Evolutionary conservation across 2,329 filamentous ascomycete genomes (phyloP), one percentile per base, ranked within the genome.

Genomic region (Passalora sequoiae): DNA sequence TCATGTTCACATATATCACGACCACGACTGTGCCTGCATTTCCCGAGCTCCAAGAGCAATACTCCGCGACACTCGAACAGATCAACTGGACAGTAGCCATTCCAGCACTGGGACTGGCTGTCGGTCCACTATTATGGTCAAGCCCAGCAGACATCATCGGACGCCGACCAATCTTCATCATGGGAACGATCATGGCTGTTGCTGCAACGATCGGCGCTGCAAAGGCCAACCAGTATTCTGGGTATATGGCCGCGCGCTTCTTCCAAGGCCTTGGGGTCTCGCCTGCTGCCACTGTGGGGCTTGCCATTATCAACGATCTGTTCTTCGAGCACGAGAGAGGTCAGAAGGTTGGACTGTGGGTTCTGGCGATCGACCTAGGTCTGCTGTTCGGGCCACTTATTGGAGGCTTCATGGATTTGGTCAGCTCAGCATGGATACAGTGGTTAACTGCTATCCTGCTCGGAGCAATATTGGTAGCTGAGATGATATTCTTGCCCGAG

Each of bases 1-100:
- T 51, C 37, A 46, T 51, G 43, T 51, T 51, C 49, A 51, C 49
- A 1, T 51, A 49, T 33, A 39, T 51, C 17, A 51, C 49, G n/a
- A 51, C 49, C 13, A 51, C 46, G 5, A 51, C 49, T 6, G 49
- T 51, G 3, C 49, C 49, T 10, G 38, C 49, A 4, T 51, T 51
- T 15, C 46, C 46, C 21, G 46, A 40, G 21, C 29, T 51, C 6
- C 49, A 51, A 15, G 43, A 38, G 4, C 49, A 46, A 33, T 51
- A 37, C 40, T 27, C 39, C 37, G 49, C 46, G 4, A 40, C 49
- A 1, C 40, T 49, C 15, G 49, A 48, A 19, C 46, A 51, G 30
- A 49, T 49, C 40, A 51, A 51, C 12, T 51, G 49, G 49, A 51
- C 49, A 16, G 46, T 51, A 5, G 49, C 49, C 25, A 49, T 51